phyloP scores from a whole-genome alignment of 208 protist genomes.

The Leishmania lainsoni region DNA sequence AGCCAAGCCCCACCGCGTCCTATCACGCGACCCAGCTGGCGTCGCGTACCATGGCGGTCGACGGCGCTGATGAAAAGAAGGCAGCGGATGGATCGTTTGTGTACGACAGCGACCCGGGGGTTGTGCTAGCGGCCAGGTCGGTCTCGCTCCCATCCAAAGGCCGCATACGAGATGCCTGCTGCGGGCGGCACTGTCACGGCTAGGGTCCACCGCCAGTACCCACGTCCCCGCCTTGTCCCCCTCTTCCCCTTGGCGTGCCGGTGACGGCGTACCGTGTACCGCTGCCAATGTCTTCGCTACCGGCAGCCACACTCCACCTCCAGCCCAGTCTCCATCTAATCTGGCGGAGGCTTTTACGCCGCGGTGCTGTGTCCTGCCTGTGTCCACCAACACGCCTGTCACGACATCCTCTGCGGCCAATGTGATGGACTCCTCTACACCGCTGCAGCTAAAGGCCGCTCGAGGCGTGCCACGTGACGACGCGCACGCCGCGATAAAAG shows the following conservation, averaged over 20 bases:
- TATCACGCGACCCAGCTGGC: neutral
- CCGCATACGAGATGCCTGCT: neutral
- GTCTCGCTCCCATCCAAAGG: neutral
- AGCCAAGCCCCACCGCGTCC: neutral
- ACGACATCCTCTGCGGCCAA: neutral
- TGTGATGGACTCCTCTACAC: neutral
- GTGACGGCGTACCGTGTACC: neutral
- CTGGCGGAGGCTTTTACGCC: neutral
- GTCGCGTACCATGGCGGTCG: neutral
- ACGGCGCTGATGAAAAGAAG: neutral
- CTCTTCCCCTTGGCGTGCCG: neutral
- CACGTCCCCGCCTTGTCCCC: neutral
- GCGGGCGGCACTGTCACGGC: neutral
- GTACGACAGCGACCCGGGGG: neutral
- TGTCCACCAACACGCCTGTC: neutral
- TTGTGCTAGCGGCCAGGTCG: neutral
- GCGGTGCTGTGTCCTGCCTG: neutral
- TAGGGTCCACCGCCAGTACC: neutral
- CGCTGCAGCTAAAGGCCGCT: too few species aligned
- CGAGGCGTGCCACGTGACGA: neutral
- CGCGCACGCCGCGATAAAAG: neutral
- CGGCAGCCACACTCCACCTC: neutral
- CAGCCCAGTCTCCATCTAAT: neutral
- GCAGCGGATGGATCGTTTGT: neutral
- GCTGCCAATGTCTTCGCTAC: neutral